These are phyloP conservation scores for Adansonia grandidieri DNA, from an alignment of 441 rosid genomes.

Conservation along the genomic window DNA sequence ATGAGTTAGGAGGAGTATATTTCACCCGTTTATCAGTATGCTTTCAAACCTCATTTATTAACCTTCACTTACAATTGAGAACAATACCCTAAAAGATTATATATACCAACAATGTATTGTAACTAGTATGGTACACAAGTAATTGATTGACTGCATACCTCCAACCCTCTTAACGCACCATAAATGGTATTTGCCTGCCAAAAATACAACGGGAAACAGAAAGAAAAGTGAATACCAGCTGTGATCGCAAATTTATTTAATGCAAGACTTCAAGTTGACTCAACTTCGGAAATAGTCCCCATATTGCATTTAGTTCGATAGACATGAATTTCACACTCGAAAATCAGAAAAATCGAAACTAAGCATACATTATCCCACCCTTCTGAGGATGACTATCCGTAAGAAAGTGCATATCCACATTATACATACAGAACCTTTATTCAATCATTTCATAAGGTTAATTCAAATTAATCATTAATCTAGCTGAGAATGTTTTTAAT, in stretches of 20 bases:
- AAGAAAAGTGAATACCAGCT: not conserved
- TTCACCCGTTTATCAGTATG: not conserved
- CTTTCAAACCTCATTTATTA: not conserved
- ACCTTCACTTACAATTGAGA: constrained; percentile 4
- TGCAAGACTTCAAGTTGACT: not conserved
- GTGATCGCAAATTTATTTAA: constrained; percentile 6
- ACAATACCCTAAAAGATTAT: constrained; percentile 8
- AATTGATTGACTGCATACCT: constrained; percentile 51
- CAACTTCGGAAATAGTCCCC: not conserved
- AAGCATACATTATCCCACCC: not conserved
- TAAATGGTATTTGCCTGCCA: constrained; percentile 84
- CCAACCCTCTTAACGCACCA: constrained; percentile 90
- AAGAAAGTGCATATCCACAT: not conserved
- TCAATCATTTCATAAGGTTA: not conserved
- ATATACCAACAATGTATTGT: not conserved
- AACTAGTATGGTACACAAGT: constrained; percentile 8
- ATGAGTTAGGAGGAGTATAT: not conserved
- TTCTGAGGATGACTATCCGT: not conserved
- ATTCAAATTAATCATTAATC: not conserved
- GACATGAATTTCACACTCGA: not conserved
- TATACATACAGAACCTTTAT: not conserved
- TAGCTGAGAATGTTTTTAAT: not conserved
- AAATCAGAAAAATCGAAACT: constrained; percentile 7
- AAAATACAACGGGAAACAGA: constrained; percentile 17
- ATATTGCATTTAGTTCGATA: not conserved